These are phyloP conservation scores for Auricularia sp. DNA, from an alignment of 768 basidiomycete species.

Conservation along the genomic window DNA sequence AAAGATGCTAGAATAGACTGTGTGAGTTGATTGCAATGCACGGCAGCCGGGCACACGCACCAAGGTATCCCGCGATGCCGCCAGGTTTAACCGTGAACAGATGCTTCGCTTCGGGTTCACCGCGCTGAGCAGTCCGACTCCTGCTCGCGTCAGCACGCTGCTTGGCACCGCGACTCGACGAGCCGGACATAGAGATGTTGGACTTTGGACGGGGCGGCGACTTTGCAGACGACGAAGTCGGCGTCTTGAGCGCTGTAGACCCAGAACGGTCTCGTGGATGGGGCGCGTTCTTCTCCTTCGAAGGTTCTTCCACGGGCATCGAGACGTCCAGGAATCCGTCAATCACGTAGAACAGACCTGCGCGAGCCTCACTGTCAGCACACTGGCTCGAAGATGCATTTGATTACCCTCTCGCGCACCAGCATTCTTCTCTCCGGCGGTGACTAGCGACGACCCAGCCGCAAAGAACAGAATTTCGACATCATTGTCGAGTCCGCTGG, in stretches of 20 bases:
- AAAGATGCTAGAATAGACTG: conserved; percentile 55
- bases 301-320: conserved; percentile 41
- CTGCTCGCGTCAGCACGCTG: background rate
- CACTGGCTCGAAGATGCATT: background rate
- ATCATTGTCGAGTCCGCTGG: conserved; percentile 87
- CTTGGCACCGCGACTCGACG: background rate
- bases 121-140: background rate
- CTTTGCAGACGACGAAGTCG: background rate
- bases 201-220: background rate
- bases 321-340: conserved; percentile 93
- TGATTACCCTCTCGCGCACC: conserved; percentile 32
- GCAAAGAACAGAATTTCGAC: conserved; percentile 93
- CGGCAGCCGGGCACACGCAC: conserved; percentile 29
- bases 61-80: conserved; percentile 94
- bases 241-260: background rate
- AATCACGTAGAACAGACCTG: conserved; percentile 87
- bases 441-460: conserved; percentile 75
- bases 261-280: background rate
- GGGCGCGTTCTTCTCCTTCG: conserved; percentile 4
- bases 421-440: conserved; percentile 81
- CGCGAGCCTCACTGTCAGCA: background rate
- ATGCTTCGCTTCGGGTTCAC: conserved; percentile 35
- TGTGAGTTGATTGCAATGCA: background rate
- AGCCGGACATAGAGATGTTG: background rate
- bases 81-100: conserved; percentile 95